Evolutionary conservation across 768 basidiomycete genomes (phyloP).

Genomic region (Suillus tomentosus): DNA sequence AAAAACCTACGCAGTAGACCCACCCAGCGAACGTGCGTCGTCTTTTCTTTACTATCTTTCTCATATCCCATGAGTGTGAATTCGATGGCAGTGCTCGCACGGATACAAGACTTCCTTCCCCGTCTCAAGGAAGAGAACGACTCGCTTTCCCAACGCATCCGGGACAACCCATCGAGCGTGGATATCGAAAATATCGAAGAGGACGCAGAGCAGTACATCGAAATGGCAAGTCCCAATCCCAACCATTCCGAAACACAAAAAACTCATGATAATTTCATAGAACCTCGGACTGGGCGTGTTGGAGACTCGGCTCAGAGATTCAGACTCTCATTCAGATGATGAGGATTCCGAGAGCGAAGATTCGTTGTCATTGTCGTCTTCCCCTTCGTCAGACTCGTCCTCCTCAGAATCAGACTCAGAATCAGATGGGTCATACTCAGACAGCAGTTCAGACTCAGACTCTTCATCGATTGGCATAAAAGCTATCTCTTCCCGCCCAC

Average conservation of each 20-base stretch:
- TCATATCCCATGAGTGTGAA: background rate
- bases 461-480: conserved; percentile 35
- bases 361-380: background rate
- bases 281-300: conserved; percentile 68
- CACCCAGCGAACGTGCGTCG: conserved; percentile 52
- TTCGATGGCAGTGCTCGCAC: conserved; percentile 55
- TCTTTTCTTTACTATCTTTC: conserved; percentile 2
- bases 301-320: conserved; percentile 34
- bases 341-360: conserved; percentile 9
- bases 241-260: background rate
- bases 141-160: conserved; percentile 46
- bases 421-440: conserved; percentile 13
- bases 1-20: conserved; percentile 39
- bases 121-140: conserved; percentile 66
- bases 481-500: conserved; percentile 44
- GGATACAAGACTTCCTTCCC: conserved; percentile 69
- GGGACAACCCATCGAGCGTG: conserved; percentile 56
- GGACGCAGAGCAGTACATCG: conserved; percentile 55
- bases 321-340: conserved; percentile 13
- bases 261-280: conserved; percentile 32
- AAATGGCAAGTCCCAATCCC: conserved; percentile 52
- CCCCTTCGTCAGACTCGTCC: conserved; percentile 7
- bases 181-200: conserved; percentile 66
- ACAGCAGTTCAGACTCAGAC: conserved; percentile 18
- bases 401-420: conserved; percentile 10